Conservation (phyloP, 805 yeast species). For the Myxozyma vanderwaltii region DNA sequence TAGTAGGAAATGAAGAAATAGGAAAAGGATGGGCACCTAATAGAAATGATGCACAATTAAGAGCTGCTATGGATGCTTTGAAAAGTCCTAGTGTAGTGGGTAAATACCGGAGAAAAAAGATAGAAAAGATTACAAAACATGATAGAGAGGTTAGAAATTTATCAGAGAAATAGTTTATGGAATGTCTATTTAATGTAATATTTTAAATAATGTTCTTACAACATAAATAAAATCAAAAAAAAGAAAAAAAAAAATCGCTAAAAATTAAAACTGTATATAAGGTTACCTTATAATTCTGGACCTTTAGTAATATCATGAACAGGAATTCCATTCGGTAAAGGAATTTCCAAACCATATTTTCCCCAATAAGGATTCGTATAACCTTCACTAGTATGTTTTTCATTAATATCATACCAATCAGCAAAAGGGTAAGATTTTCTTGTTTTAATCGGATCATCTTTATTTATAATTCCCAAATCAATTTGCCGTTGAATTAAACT, state of each 20-base stretch:
- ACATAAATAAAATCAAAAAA: neutral
- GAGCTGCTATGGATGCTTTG: slow-evolving; percentile 84
- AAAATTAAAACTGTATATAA: too few relatives aligned
- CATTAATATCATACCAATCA: slow-evolving; percentile 33
- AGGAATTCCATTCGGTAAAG: slow-evolving; percentile 4
- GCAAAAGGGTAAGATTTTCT: slow-evolving; percentile 51
- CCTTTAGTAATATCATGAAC: slow-evolving; percentile 5
- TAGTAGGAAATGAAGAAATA: slow-evolving; percentile 61
- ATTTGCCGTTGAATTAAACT: slow-evolving; percentile 59
- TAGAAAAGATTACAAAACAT: slow-evolving; percentile 1
- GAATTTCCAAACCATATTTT: slow-evolving; percentile 4
- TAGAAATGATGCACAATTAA: slow-evolving; percentile 72
- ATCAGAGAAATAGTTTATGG: neutral
- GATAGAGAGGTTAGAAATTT: neutral
- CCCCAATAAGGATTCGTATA: slow-evolving; percentile 29
- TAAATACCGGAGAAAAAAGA: slow-evolving; percentile 47
- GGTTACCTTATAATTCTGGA: neutral
- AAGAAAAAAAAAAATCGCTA: neutral
- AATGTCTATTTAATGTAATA: neutral
- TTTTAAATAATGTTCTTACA: neutral
- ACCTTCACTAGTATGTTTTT: slow-evolving; percentile 27
- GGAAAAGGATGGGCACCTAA: slow-evolving; percentile 75
- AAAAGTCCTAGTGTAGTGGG: slow-evolving; percentile 60
- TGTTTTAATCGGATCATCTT: slow-evolving; percentile 61
- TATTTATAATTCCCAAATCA: slow-evolving; percentile 55